Conservation (phyloP, 2,329 filamentous ascomycete species). For the Colletotrichum lupini region DNA sequence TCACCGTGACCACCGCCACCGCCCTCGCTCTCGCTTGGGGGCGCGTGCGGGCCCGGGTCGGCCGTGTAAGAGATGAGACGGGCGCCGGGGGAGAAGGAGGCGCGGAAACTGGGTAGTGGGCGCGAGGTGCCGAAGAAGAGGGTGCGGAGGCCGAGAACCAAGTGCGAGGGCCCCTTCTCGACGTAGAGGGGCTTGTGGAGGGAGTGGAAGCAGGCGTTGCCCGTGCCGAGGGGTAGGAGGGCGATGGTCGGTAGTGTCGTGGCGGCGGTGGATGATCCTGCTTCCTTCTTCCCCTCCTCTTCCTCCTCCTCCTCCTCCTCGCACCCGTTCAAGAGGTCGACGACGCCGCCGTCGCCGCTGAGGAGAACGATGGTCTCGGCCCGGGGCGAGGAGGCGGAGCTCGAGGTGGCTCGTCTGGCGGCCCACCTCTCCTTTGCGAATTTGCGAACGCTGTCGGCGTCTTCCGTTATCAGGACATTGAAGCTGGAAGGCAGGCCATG, state of each 20-base stretch:
- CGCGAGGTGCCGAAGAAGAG: constrained; percentile 67
- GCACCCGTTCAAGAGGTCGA: constrained; percentile 81
- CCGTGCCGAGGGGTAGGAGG: constrained; percentile 72
- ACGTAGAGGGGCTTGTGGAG: constrained; percentile 68
- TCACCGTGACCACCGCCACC: background rate
- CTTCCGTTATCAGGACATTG: constrained; percentile 71
- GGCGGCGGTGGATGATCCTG: background rate
- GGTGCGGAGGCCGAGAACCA: constrained; percentile 64
- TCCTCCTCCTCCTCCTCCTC: constrained; percentile 36
- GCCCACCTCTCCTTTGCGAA: constrained; percentile 62
- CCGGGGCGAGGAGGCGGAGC: constrained; percentile 30
- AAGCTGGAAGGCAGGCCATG: constrained; percentile 48
- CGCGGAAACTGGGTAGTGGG: constrained; percentile 71
- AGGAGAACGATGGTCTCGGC: constrained; percentile 77
- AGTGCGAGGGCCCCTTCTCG: constrained; percentile 48
- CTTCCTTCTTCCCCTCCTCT: background rate
- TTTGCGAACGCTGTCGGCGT: constrained; percentile 70
- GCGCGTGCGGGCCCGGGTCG: constrained; percentile 21
- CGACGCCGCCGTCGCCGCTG: constrained; percentile 87
- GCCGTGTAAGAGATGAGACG: constrained; percentile 54
- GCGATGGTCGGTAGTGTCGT: constrained; percentile 56
- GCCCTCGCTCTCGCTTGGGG: background rate
- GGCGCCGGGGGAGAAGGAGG: constrained; percentile 69
- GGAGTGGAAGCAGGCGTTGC: constrained; percentile 73
- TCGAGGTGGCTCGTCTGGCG: constrained; percentile 40